A percentile compares a stretch with the other conserved stretches of the same genome.
Conservation (phyloP, 2,329 filamentous ascomycete species). For the Penicillium verrucosum region DNA sequence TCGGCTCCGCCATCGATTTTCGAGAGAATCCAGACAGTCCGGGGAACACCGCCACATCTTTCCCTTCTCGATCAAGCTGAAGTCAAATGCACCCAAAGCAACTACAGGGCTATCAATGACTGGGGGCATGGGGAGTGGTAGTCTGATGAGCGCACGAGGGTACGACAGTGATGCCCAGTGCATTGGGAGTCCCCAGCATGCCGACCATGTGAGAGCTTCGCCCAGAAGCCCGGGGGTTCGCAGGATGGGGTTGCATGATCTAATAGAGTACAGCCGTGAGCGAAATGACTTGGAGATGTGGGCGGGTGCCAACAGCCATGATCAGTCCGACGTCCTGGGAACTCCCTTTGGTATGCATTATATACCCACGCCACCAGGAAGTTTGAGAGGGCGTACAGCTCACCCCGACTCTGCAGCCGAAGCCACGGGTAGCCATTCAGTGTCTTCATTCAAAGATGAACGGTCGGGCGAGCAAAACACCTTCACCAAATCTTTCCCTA, state of each 20-base stretch:
- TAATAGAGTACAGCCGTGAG: slow-evolving; percentile 23
- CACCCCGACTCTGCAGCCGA: neutral
- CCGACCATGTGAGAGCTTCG: slow-evolving; percentile 4
- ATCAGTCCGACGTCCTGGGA: slow-evolving; percentile 1
- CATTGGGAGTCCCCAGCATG: slow-evolving; percentile 34
- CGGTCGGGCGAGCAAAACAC: neutral
- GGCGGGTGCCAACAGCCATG: neutral
- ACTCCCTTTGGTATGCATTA: slow-evolving; percentile 16
- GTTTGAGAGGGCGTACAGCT: slow-evolving; percentile 1
- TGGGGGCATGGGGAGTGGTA: slow-evolving; percentile 32
- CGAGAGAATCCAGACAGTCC: slow-evolving; percentile 28
- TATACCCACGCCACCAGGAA: slow-evolving; percentile 17
- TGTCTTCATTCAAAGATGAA: neutral
- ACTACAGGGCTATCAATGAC: slow-evolving; percentile 9
- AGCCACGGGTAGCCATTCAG: neutral
- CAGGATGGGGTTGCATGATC: slow-evolving; percentile 17
- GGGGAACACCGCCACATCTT: slow-evolving; percentile 18
- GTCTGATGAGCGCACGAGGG: slow-evolving; percentile 37
- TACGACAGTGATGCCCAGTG: slow-evolving; percentile 45
- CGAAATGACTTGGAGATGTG: slow-evolving; percentile 12
- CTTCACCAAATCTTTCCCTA: slow-evolving; percentile 12
- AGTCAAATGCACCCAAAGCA: slow-evolving; percentile 9
- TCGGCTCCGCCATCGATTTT: slow-evolving; percentile 34
- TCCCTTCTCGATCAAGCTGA: slow-evolving; percentile 19
- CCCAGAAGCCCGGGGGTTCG: slow-evolving; percentile 5